phyloP scores from a whole-genome alignment of 1,139 yeast genomes.

The Suhomyces guaymorum region DNA sequence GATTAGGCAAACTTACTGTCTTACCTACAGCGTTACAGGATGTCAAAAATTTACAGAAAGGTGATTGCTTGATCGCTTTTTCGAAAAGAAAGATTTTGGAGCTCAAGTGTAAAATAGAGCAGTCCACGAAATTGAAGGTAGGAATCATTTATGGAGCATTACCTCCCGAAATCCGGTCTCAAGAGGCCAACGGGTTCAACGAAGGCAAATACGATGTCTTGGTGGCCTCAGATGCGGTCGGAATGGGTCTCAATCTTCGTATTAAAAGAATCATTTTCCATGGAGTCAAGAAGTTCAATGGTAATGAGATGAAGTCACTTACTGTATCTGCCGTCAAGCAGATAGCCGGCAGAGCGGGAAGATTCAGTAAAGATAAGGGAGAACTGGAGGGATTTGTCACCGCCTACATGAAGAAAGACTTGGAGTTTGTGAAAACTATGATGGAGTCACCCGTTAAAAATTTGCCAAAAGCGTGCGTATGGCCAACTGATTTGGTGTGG shows the following conservation, averaged over 20 bases:
- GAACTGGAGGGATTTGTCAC: conserved; percentile 62
- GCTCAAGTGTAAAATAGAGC: conserved; percentile 65
- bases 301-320: conserved; percentile 49
- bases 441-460: conserved; percentile 49
- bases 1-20: conserved; percentile 72
- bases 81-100: conserved; percentile 70
- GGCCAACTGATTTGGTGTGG: conserved; percentile 75
- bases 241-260: conserved; percentile 92
- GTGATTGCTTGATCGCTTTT: conserved; percentile 91
- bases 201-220: conserved; percentile 71
- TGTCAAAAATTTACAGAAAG: conserved; percentile 48
- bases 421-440: conserved; percentile 43
- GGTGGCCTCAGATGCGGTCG: conserved; percentile 96
- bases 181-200: conserved; percentile 80
- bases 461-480: conserved; percentile 57
- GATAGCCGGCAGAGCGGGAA: conserved; percentile 96
- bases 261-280: conserved; percentile 80
- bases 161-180: conserved; percentile 91
- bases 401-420: conserved; percentile 47
- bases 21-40: conserved; percentile 40
- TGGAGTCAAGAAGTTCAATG: conserved; percentile 69
- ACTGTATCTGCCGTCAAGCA: conserved; percentile 76
- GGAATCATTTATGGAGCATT: conserved; percentile 94
- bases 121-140: conserved; percentile 60
- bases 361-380: conserved; percentile 50